Percentiles rank a stretch among this genome's conserved stretches.
These are phyloP conservation scores for Neurospora sp. DNA, from an alignment of 495 filamentous ascomycete species.

Conservation along the genomic window DNA sequence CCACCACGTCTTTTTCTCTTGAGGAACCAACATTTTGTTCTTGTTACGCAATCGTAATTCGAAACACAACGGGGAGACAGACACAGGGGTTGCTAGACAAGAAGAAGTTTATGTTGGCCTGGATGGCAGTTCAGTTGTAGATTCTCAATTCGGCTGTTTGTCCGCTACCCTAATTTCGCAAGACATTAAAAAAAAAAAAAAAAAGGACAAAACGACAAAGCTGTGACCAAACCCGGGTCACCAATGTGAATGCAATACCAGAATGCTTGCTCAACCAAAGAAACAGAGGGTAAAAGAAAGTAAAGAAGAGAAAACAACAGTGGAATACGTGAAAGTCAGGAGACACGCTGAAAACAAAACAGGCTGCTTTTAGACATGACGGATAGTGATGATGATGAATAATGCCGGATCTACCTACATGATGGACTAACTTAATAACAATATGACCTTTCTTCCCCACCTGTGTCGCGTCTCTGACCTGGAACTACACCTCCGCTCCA, in stretches of 20 bases:
- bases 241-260: constrained; percentile 10
- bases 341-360: background rate
- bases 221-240: constrained; percentile 12
- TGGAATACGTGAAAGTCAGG: too few relatives aligned
- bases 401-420: background rate
- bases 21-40: background rate
- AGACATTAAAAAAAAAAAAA: background rate
- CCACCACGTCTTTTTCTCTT: background rate
- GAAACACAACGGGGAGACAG: background rate
- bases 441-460: background rate
- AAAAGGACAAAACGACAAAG: constrained; percentile 1
- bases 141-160: too few relatives aligned
- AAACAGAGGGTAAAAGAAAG: constrained; percentile 2
- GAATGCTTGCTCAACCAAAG: background rate
- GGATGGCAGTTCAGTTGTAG: too few relatives aligned
- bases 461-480: background rate
- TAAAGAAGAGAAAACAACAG: background rate
- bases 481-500: background rate
- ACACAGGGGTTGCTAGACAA: background rate
- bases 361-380: background rate
- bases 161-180: background rate
- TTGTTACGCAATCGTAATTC: background rate
- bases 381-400: background rate
- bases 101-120: background rate
- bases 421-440: background rate